Evolutionary conservation across 257 asterid genomes (phyloP).

Genomic region (Fraxinus cuspidata): DNA sequence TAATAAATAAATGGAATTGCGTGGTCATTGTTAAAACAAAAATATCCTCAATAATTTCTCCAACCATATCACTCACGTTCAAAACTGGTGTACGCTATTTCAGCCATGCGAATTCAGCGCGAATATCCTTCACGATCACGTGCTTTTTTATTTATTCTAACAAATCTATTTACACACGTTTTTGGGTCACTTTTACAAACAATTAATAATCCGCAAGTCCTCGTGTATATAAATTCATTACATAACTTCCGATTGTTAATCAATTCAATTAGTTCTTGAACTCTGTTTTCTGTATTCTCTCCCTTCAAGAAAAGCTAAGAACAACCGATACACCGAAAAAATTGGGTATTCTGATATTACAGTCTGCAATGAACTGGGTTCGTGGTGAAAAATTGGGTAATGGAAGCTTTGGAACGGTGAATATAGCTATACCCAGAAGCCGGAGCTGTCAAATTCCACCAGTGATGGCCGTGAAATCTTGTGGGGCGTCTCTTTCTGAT

Average conservation of each 20-base stretch:
- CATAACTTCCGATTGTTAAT: neutral
- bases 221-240: neutral
- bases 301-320: neutral
- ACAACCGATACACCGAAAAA: neutral
- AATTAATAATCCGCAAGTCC: neutral
- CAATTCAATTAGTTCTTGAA: neutral
- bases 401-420: constrained; percentile 24
- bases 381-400: constrained; percentile 23
- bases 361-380: constrained; percentile 19
- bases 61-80: neutral
- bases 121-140: neutral
- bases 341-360: neutral
- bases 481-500: constrained; percentile 12
- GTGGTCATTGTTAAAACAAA: constrained; percentile 1
- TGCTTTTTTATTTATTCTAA: neutral
- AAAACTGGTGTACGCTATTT: neutral
- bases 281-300: neutral
- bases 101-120: neutral
- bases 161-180: neutral
- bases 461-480: constrained; percentile 25
- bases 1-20: neutral
- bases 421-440: constrained; percentile 19
- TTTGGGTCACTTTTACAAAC: neutral
- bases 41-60: neutral
- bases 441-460: neutral